phyloP scores from a whole-genome alignment of 2,329 filamentous ascomycete genomes.

The Aspergillus pseudonomiae region DNA sequence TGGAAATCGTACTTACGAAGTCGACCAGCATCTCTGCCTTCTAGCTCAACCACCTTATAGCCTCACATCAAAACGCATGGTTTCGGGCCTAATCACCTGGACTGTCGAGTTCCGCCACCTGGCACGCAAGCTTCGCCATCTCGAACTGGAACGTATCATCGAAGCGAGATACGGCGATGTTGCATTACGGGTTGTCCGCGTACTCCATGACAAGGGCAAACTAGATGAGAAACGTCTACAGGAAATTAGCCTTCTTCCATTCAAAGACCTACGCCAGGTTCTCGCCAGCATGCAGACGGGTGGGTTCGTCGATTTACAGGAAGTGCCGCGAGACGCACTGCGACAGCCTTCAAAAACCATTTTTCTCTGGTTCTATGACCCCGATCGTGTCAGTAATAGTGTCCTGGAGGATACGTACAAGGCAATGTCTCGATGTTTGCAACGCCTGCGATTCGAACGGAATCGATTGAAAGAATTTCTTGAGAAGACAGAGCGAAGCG shows the following conservation, averaged over 20 bases:
- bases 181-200: constrained; percentile 80
- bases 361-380: constrained; percentile 91
- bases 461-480: constrained; percentile 72
- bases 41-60: constrained; percentile 48
- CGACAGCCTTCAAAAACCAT: constrained; percentile 81
- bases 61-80: constrained; percentile 39
- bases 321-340: constrained; percentile 85
- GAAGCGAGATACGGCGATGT: constrained; percentile 74
- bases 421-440: constrained; percentile 80
- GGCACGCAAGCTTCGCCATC: constrained; percentile 69
- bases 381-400: constrained; percentile 68
- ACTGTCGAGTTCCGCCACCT: constrained; percentile 79
- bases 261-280: constrained; percentile 80
- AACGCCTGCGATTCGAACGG: constrained; percentile 77
- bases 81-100: constrained; percentile 70
- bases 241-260: constrained; percentile 78
- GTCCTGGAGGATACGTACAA: constrained; percentile 85
- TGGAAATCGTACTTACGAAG: constrained; percentile 35
- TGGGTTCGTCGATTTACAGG: constrained; percentile 87
- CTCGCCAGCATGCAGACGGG: constrained; percentile 84
- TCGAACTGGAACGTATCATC: constrained; percentile 81
- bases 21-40: constrained; percentile 51
- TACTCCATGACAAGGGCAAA: constrained; percentile 84
- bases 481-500: constrained; percentile 78
- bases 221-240: constrained; percentile 92